Base-by-base conservation (phyloP, 768 basidiomycete species). In the Rickenella mellea region DNA sequence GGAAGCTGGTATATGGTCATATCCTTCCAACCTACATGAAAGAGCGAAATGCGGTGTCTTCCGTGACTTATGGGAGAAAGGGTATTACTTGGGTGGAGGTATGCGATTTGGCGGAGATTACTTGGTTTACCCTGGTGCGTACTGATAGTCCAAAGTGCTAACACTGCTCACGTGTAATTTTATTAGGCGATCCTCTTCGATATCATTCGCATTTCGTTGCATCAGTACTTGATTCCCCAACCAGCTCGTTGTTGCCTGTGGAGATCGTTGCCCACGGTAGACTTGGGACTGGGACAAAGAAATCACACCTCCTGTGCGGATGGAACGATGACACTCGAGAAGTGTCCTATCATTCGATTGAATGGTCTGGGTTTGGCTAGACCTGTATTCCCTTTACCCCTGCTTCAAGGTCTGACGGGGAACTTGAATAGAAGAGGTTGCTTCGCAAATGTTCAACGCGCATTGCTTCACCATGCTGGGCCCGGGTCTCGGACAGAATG, bases 191-290 rank as follows among this genome's bases (percentile, higher is more conserved):
- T 58, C 91, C 93, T 7, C 63, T 98, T 40, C 76, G 96, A 20
- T 99, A 94, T 59, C 96, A 99, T 56, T 96, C 94, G 2, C 96
- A 99, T 59, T 98, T 97, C 57, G 80, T 82, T 17, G 85, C 85
- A 17, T 80, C 85, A 5, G 85, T 96, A 10, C 60, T 89, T 24
- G 73, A 83, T 10, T 77, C 83, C 6, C 75, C 76, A 2, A 48
- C 59, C 36, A 55, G 76, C 10, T 49, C 69, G 2, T 68, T 99
- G 39, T 68, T 73, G 37, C 92, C 96, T 4, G 87, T 94, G 78
- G 91, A 98, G 59, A 76, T 99, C 35, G 86, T 99, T 19, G 93
- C 94, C 0, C 92, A 92, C 57, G 96, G 96, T 14, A 73, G 96
- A 26, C 63, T 99, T 26, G 96, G 94, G 1, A 99, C 96, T 3